Conservation (phyloP, 2,329 filamentous ascomycete genomes). For the Xylariomycetidae sp. region DNA sequence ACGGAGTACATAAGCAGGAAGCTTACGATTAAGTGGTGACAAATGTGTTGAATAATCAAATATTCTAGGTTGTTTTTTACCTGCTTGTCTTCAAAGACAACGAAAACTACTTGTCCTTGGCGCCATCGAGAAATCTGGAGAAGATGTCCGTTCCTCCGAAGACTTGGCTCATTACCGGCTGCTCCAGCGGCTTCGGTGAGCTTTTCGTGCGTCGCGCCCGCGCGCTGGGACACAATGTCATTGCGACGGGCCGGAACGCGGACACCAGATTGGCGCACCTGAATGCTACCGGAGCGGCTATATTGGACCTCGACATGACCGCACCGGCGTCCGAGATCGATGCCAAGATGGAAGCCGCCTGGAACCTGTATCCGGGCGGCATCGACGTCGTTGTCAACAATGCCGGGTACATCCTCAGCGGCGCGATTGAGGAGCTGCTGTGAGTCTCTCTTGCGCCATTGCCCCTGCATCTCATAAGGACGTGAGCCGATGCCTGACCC, state of each 20-base stretch:
- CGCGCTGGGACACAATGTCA: constrained; percentile 32
- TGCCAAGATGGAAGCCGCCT: constrained; percentile 16
- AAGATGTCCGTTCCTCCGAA: too few relatives aligned
- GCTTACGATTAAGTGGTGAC: too few relatives aligned
- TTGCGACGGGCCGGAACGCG: constrained; percentile 36
- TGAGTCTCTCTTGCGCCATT: constrained; percentile 4
- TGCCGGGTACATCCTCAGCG: constrained; percentile 29
- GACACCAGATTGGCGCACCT: constrained; percentile 28
- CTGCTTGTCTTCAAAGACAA: too few relatives aligned
- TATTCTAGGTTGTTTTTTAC: too few relatives aligned
- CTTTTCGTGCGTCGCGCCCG: constrained; percentile 31
- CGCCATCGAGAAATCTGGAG: too few relatives aligned
- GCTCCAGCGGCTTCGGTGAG: constrained; percentile 37
- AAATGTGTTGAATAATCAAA: too few relatives aligned
- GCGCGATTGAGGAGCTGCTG: constrained; percentile 25
- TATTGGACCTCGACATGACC: constrained; percentile 26
- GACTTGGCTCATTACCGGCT: constrained; percentile 37
- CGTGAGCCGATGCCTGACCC: background rate
- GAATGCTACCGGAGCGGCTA: constrained; percentile 24
- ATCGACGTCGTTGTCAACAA: constrained; percentile 36
- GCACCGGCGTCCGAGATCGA: constrained; percentile 15
- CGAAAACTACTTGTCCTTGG: too few relatives aligned
- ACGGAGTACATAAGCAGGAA: too few relatives aligned
- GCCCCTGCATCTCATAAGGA: background rate
- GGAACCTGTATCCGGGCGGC: constrained; percentile 16